Evolutionary conservation across 495 filamentous ascomycete species (phyloP), one percentile per base, ranked within the genome.

Genomic region (Talaromyces stipitatus): DNA sequence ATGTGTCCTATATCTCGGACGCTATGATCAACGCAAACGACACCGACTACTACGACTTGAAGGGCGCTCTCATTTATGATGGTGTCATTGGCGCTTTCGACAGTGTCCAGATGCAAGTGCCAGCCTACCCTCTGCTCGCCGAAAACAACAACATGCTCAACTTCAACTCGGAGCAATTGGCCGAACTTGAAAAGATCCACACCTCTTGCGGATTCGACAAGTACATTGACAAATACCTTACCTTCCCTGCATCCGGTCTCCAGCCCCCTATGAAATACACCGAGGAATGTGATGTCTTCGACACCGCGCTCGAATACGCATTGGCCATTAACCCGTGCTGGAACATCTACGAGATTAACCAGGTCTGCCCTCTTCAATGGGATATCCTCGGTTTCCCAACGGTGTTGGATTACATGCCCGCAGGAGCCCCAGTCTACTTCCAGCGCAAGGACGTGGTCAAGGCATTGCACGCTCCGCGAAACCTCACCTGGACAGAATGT

Each of bases 251-350:
- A 9, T 65, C 75, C 4, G 66, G 69, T 54, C 56, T 63, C 54
- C 66, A 72, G 60, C 72, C 72, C 1, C 22, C 47, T 27, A 63
- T 73, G 47, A 73, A 71, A 54, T 59, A 60, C 53, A 64, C 72
- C 63, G 62, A 60, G 27, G 65, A 62, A 58, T 87, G 84, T 58
- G 76, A 80, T 54, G 57, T 85, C 46, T 84, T 76, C 57, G 74
- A 72, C 60, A 61, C 76, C 38, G 73, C 78, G 29, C 69, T 73
- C 59, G 57, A 70, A 14, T 81, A 77, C 50, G 76, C 72, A 12
- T 61, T 76, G 24, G 63, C 65, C 3, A 61, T 72, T 26, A 85
- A 86, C 66, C 82, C 83, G 0, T 86, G 83, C 67, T 86, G 82
- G 68, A 77, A 85, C 59, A 64, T 83, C 22, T 85, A 85, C 66